Percentiles rank a stretch among this genome's conserved stretches.
Conservation (phyloP, 2,329 filamentous ascomycete species). For the Bipolaris victoriae region DNA sequence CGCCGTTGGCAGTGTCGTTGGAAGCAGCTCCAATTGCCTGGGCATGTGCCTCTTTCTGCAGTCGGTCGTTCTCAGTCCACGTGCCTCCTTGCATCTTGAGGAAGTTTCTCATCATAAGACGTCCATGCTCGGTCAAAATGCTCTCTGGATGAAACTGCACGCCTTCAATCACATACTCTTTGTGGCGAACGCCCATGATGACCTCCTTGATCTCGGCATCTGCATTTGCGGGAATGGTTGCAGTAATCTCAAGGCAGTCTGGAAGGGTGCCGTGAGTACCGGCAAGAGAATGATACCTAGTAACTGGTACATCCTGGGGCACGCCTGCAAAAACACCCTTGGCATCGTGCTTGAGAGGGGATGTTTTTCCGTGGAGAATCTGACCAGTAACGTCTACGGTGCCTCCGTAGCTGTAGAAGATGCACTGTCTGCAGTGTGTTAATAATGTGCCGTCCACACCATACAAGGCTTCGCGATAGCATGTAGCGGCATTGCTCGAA, state of each 20-base stretch:
- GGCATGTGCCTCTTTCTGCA: conserved; percentile 50
- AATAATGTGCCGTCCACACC: not conserved
- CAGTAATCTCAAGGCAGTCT: conserved; percentile 83
- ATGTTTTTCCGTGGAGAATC: conserved; percentile 97
- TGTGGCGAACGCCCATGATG: conserved; percentile 97
- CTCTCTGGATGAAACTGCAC: conserved; percentile 99
- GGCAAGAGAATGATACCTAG: conserved; percentile 93
- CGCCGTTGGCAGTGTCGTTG: conserved; percentile 29
- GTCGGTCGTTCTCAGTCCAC: conserved; percentile 78
- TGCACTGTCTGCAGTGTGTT: conserved; percentile 73
- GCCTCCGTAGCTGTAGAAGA: conserved; percentile 91
- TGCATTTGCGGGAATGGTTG: conserved; percentile 77
- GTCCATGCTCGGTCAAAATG: conserved; percentile 88
- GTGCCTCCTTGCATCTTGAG: conserved; percentile 85
- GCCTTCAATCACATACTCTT: conserved; percentile 87
- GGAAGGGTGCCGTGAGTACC: conserved; percentile 89
- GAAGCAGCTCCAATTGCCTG: conserved; percentile 41
- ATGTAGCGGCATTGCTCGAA: not conserved
- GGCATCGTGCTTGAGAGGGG: conserved; percentile 82
- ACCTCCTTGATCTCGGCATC: conserved; percentile 78
- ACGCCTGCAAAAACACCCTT: conserved; percentile 92
- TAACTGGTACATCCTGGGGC: conserved; percentile 81
- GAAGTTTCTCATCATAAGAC: conserved; percentile 92
- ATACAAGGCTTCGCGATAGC: not conserved
- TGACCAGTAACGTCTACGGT: conserved; percentile 91